Evolutionary conservation across 768 basidiomycete species (phyloP), one percentile per base, ranked within the genome.

Genomic region (Tremella fuciformis): DNA sequence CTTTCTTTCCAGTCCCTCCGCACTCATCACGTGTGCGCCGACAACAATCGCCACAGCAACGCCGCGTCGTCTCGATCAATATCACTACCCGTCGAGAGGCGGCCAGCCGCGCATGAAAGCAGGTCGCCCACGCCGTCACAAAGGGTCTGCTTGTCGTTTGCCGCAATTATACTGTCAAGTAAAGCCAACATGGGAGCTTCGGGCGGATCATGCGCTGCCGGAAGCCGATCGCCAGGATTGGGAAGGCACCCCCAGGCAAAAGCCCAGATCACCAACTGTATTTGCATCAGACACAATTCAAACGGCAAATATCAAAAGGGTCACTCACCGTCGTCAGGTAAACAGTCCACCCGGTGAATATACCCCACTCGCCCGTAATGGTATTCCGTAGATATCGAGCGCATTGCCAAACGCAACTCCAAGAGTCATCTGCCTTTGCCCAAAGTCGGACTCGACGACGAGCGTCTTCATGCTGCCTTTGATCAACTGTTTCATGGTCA

Each of bases 401-500:
- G 24, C 54, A 66, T 51, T 69, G 67, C 70, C 67, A 72, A 1
- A 72, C 48, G 51, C 70, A 72, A 11, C 60, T 69, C 60, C 69
- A 69, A 24, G 70, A 65, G 40, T 72, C 70, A 18, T 69, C 67
- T 3, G 65, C 67, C 48, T 69, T 72, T n/a, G 52, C 54, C 70
- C 70, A 72, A 2, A 72, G 25, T 24, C 58, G 48, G 13, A 66
- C 39, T 29, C 67, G 62, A 13, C 67, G 59, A 54, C 62, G 60
- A 16, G 67, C 70, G 52, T 71, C 70, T n/a, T 61, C 58, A 29
- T 60, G 65, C 48, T 69, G 65, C 3, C 61, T 50, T 2, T 62
- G 63, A 0, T 65, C 63, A 48, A 69, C 62, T 59, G 55, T 34
- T 34, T 4, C 29, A 11, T 11, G 8, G 24, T 11, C 11, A 41